phyloP scores from a whole-genome alignment of 805 yeast species.

The Nematodospora valgi region DNA sequence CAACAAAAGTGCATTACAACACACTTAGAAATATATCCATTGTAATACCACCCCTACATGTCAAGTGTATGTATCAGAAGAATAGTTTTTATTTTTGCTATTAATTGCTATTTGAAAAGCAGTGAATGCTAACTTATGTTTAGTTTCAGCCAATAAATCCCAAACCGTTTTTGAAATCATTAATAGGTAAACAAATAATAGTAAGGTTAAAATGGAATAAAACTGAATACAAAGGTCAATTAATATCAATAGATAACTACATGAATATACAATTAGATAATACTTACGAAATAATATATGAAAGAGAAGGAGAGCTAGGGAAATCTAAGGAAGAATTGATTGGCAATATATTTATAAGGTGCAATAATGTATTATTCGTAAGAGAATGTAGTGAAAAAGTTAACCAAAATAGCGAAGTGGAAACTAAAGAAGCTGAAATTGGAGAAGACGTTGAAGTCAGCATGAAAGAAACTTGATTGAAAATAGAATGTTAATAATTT shows the following conservation, averaged over 20 bases:
- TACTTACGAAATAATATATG: conserved; percentile 45
- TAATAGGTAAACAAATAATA: conserved; percentile 65
- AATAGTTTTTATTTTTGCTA: background rate
- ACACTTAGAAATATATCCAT: background rate
- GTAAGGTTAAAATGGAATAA: conserved; percentile 88
- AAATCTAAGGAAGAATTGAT: conserved; percentile 29
- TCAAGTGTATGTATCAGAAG: conserved; percentile 7
- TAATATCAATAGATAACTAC: conserved; percentile 82
- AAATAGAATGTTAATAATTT: background rate
- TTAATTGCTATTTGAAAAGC: background rate
- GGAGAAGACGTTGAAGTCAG: conserved; percentile 4
- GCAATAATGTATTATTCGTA: conserved; percentile 85
- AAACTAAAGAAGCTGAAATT: background rate
- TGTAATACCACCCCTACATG: background rate
- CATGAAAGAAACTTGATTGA: background rate
- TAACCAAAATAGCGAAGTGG: background rate
- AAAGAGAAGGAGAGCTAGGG: conserved; percentile 38
- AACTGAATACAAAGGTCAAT: conserved; percentile 79
- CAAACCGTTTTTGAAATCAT: conserved; percentile 79
- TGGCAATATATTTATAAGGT: conserved; percentile 82
- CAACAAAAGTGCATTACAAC: background rate
- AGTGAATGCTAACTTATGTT: conserved; percentile 7
- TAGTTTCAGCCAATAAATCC: conserved; percentile 72
- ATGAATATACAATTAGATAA: conserved; percentile 81
- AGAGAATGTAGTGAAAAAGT: no score